A percentile compares a stretch with the other conserved stretches of the same genome.
These are phyloP conservation scores for Helenozyma rhizophorensis DNA, from an alignment of 805 yeast species.

Conservation along the genomic window DNA sequence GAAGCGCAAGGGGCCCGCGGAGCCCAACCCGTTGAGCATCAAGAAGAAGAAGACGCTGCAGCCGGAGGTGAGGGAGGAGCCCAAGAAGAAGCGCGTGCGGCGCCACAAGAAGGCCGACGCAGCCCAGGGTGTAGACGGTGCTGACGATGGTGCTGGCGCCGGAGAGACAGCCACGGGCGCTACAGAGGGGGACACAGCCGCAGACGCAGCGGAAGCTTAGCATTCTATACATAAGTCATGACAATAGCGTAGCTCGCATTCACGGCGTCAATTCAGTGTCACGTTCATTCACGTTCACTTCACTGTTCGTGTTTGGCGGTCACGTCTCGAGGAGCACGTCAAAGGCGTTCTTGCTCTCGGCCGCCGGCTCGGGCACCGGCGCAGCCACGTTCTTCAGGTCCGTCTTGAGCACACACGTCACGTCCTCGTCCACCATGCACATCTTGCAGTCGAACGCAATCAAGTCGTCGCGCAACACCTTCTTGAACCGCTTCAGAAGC, in stretches of 20 bases:
- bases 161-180: no score
- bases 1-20: constrained; percentile 68
- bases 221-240: no score
- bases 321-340: no score
- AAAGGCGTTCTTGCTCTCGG: neutral
- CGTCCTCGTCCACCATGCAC: constrained; percentile 37
- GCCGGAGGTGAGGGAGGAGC: constrained; percentile 6
- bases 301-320: no score
- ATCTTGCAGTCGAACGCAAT: constrained; percentile 49
- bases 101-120: constrained; percentile 12
- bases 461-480: constrained; percentile 31
- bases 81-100: constrained; percentile 13
- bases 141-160: no score
- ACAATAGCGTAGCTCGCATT: no score
- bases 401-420: constrained; percentile 12
- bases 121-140: no score
- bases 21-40: constrained; percentile 86
- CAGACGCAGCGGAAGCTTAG: no score
- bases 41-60: constrained; percentile 68
- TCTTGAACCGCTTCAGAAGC: constrained; percentile 33
- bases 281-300: no score
- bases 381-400: constrained; percentile 9
- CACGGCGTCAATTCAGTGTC: no score
- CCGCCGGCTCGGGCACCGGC: constrained; percentile 1
- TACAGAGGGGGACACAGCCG: constrained; percentile 2